phyloP scores from a whole-genome alignment of 768 basidiomycete species.

The Flagelloscypha sp. region DNA sequence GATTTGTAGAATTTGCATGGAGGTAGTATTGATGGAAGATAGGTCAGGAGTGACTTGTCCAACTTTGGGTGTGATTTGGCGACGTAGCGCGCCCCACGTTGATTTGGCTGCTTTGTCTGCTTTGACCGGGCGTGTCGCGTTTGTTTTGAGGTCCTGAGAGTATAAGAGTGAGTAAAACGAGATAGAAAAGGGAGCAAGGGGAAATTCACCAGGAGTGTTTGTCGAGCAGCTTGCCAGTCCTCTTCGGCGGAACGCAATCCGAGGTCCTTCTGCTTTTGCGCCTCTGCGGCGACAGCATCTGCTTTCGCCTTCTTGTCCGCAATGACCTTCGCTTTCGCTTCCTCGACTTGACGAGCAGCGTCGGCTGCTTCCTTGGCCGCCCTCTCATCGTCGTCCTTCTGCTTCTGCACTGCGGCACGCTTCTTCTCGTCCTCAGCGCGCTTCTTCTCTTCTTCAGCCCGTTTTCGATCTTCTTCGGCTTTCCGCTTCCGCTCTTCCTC shows the following conservation, averaged over 20 bases:
- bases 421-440: slow-evolving; percentile 26
- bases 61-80: slow-evolving; percentile 79
- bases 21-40: slow-evolving; percentile 36
- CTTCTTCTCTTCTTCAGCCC: slow-evolving; percentile 33
- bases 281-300: slow-evolving; percentile 28
- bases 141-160: slow-evolving; percentile 52
- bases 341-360: slow-evolving; percentile 28
- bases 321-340: slow-evolving; percentile 19
- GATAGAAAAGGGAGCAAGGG: not conserved
- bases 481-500: slow-evolving; percentile 41
- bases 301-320: slow-evolving; percentile 26
- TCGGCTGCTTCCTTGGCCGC: slow-evolving; percentile 26
- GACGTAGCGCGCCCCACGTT: slow-evolving; percentile 58
- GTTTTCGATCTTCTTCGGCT: slow-evolving; percentile 35
- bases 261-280: slow-evolving; percentile 30
- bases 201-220: slow-evolving; percentile 40
- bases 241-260: slow-evolving; percentile 50
- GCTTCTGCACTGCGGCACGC: slow-evolving; percentile 22
- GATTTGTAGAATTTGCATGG: slow-evolving; percentile 30
- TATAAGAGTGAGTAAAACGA: slow-evolving; percentile 7
- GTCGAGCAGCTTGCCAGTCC: slow-evolving; percentile 57
- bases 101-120: slow-evolving; percentile 42
- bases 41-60: slow-evolving; percentile 77
- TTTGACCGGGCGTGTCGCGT: slow-evolving; percentile 60
- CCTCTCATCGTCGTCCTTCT: slow-evolving; percentile 24